Base-by-base conservation (phyloP, 2,329 filamentous ascomycete species). In the Botrytis elliptica region DNA sequence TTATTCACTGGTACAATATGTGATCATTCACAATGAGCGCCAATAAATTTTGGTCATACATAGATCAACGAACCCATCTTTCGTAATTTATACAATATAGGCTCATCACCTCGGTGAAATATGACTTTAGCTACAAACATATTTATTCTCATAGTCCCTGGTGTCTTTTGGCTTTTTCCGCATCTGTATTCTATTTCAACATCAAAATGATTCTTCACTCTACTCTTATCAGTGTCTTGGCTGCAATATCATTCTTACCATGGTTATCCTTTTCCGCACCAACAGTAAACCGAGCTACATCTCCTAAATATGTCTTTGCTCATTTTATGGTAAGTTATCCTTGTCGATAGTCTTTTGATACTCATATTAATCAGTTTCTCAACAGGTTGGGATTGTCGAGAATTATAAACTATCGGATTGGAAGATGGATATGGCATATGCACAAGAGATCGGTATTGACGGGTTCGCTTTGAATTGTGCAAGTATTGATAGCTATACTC, bases 391-490 rank as follows among this genome's bases (percentile, higher is more conserved):
- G 49, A 75, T 76, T 72, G 75, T 78, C 71, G 38, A 79, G 38
- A 73, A 78, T 42, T 82, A 82, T 59, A 75, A 76, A 2, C 67
- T 76, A 9, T 72, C 60, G 18, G 76, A 79, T 59, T 82, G 80
- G 80, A 74, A 74, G 57, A 76, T 70, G 49, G 80, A 82, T 62
- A 81, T 82, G 71, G 73, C 74, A 14, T 73, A 77, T 40, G 80
- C 80, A 25, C 77, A 78, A 67, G 79, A 81, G 18, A 81, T 82
- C 5, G 82, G 82, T 55, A 81, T 82, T 60, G 80, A 82, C 62
- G 80, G 77, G 0, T 82, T 82, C 67, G 80, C 79, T 7, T 70
- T 82, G 33, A 81, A 82, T 46, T 79, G 79, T 46, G 80, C 76
- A 40, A 77, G 77, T 4, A 70, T 74, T 10, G 77, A 80, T 44